Evolutionary conservation across 768 basidiomycete genomes (phyloP).

Genomic region (Cubamyces sp.): DNA sequence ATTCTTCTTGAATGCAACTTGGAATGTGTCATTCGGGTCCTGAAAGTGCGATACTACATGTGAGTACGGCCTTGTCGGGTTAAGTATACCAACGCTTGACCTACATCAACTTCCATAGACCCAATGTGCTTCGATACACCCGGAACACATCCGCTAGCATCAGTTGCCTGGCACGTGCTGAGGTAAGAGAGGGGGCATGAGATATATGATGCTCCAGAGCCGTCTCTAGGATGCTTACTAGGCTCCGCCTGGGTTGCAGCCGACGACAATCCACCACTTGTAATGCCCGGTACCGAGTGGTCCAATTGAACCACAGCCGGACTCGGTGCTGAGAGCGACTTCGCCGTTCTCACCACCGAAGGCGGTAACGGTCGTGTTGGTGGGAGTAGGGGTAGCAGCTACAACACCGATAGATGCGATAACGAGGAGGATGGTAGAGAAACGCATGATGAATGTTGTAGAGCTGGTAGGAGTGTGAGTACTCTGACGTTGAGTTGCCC

Average conservation of each 20-base stretch:
- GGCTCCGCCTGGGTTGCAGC: neutral
- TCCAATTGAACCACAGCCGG: neutral
- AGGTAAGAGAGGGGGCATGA: neutral
- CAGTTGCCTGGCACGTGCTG: conserved; percentile 1
- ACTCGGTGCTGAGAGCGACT: no score
- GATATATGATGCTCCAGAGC: neutral
- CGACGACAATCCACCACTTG: conserved; percentile 7
- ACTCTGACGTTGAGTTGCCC: no score
- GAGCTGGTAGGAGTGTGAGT: no score
- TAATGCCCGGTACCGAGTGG: conserved; percentile 5
- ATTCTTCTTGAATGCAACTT: conserved; percentile 2
- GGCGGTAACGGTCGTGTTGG: no score
- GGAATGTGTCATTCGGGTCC: conserved; percentile 3
- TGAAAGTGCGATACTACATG: neutral
- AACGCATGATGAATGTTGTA: neutral
- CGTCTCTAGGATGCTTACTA: neutral
- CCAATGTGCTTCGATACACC: neutral
- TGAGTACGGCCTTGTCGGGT: neutral
- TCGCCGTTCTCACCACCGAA: no score
- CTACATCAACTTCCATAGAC: neutral
- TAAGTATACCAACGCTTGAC: neutral
- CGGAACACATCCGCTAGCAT: neutral
- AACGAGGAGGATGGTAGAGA: neutral
- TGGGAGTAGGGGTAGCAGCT: neutral
- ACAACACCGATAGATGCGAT: neutral